phyloP scores from a whole-genome alignment of 2,329 filamentous ascomycete species.

The Chaetomium sp. region DNA sequence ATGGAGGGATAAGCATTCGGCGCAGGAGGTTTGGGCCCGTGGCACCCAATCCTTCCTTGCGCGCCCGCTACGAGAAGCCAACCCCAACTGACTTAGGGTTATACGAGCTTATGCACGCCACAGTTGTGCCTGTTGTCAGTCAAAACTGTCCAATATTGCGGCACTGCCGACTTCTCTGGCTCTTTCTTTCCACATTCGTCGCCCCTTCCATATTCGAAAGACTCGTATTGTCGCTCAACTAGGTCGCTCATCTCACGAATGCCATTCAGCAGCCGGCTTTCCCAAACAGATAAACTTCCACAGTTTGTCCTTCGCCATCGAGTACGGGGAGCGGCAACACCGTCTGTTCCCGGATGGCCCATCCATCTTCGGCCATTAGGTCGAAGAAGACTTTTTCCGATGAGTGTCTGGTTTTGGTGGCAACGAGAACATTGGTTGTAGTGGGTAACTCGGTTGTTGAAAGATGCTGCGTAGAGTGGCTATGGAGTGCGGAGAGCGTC shows the following conservation, averaged over 20 bases:
- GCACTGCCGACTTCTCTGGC: not conserved
- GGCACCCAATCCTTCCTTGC: not conserved
- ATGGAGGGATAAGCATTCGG: not conserved
- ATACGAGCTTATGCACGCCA: not conserved
- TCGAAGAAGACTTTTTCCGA: constrained; percentile 55
- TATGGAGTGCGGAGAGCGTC: constrained; percentile 55
- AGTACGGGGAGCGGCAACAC: constrained; percentile 51
- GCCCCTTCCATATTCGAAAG: not conserved
- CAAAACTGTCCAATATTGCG: not conserved
- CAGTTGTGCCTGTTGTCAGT: not conserved
- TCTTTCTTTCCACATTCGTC: not conserved
- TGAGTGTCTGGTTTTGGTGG: constrained; percentile 59
- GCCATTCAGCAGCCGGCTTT: constrained; percentile 32
- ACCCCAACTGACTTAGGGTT: not conserved
- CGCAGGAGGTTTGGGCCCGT: not conserved
- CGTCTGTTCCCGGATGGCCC: constrained; percentile 48
- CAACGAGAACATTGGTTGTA: constrained; percentile 51
- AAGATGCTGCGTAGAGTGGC: constrained; percentile 26
- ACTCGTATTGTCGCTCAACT: not conserved
- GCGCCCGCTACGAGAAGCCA: not conserved
- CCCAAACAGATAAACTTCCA: constrained; percentile 57
- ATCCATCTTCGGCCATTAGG: constrained; percentile 49
- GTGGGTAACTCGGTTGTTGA: constrained; percentile 15
- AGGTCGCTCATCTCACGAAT: not conserved
- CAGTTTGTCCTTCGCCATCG: constrained; percentile 47